These are phyloP conservation scores for Silene noctiflora DNA, from an alignment of 179 eudicot species.

Conservation along the genomic window DNA sequence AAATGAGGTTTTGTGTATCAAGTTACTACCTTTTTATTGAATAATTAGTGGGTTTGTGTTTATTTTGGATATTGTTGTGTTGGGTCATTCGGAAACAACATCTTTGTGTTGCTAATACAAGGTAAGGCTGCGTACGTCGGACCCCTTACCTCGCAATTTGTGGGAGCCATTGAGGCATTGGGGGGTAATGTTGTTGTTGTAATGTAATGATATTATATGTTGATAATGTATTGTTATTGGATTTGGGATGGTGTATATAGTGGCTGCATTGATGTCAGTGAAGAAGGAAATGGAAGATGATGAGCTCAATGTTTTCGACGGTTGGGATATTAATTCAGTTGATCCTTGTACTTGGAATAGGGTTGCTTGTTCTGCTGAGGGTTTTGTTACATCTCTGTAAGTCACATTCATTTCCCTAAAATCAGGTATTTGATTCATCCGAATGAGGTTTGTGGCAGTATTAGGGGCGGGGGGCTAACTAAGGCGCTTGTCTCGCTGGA, in stretches of 20 bases:
- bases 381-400: conserved; percentile 82
- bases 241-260: conserved; percentile 34
- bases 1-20: too few relatives aligned
- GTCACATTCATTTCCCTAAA: conserved; percentile 17
- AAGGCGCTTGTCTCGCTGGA: too few relatives aligned
- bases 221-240: not conserved
- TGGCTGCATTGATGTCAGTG: conserved; percentile 87
- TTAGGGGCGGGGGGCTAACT: too few relatives aligned
- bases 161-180: too few relatives aligned
- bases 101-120: too few relatives aligned
- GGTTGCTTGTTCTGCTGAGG: conserved; percentile 82
- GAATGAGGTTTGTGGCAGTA: too few relatives aligned
- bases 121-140: too few relatives aligned
- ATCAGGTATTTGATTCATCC: too few relatives aligned
- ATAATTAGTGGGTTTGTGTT: not conserved
- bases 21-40: conserved; percentile 5
- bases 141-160: too few relatives aligned
- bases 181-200: too few relatives aligned
- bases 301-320: conserved; percentile 54
- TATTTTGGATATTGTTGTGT: not conserved
- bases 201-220: not conserved
- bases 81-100: not conserved
- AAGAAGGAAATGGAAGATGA: conserved; percentile 69
- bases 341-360: conserved; percentile 98
- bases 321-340: conserved; percentile 93